Evolutionary conservation across 805 yeast species (phyloP), one percentile per base, ranked within the genome.

Genomic region (Wickerhamomyces silvicola): DNA sequence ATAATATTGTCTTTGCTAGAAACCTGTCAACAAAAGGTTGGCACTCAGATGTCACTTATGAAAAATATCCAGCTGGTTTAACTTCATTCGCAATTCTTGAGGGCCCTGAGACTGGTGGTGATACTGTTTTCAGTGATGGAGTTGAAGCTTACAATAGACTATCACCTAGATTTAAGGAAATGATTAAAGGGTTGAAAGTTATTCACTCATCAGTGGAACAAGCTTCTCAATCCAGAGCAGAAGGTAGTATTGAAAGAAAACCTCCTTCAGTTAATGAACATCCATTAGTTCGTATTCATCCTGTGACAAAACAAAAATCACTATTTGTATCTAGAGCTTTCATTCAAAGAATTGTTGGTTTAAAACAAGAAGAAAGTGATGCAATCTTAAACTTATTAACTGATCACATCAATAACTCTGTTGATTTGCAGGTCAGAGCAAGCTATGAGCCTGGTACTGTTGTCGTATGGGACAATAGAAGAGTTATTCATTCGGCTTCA

Each of bases 11-110:
- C 9, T 55, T 54, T 32, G 43, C 36, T 3, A 46, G 54, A 22
- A 38, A 38, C 8, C 30, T 42, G 6, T 33, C 50, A 6, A 39
- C 53, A 4, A 38, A 49, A 18, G 52, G 52, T 6, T 81, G 83
- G 82, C 90, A 81, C 56, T 71, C 83, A 4, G 92, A 81, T 53
- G 81, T 78, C 24, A 70, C 84, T 20, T 81, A 78, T 52, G 88
- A 81, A 54, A 65, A 66, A 36, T 84, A 78, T 53, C 81, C 87
- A 7, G 82, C 88, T 10, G 81, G 81, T 11, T 62, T 71, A 35
- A 81, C 94, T 1, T 70, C 78, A 39, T 76, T 82, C 48, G 64
- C 74, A 13, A 74, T 78, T 35, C 60, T 80, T 29, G 81, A 79
- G 37, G 65, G 67, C 22, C 77, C 76, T 18, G 73, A 68, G 15